These are phyloP conservation scores for Tolypocladium nubicola DNA, from an alignment of 2,329 filamentous ascomycete species.

Conservation along the genomic window DNA sequence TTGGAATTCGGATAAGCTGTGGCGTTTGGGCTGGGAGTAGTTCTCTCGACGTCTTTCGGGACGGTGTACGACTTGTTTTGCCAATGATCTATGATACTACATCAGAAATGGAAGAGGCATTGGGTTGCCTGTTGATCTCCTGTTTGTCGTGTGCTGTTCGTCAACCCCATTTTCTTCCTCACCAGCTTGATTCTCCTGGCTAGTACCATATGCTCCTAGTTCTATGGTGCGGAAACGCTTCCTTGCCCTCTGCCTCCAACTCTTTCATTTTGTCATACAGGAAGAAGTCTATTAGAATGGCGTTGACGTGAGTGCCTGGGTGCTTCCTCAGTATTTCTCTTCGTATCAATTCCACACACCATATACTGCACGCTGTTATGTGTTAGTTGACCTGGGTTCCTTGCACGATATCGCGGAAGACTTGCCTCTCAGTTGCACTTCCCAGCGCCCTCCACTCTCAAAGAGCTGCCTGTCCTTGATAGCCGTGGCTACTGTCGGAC, in stretches of 20 bases:
- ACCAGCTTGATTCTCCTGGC: background rate
- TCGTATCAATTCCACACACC: constrained; percentile 84
- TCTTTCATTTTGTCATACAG: constrained; percentile 92
- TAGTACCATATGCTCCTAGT: constrained; percentile 94
- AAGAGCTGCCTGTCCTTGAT: constrained; percentile 57
- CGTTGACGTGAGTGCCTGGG: constrained; percentile 65
- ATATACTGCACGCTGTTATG: constrained; percentile 70
- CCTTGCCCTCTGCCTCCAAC: constrained; percentile 51
- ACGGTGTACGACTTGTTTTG: background rate
- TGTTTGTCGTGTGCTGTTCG: background rate
- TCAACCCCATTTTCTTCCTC: too few species aligned
- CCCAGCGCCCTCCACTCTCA: constrained; percentile 63
- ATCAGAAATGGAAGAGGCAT: background rate
- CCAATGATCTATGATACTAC: background rate
- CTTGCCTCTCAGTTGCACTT: constrained; percentile 75
- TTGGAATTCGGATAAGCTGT: constrained; percentile 6
- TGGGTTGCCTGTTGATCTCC: background rate
- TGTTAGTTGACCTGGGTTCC: constrained; percentile 1
- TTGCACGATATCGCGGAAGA: background rate
- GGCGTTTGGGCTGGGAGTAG: constrained; percentile 8
- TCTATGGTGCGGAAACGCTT: constrained; percentile 65
- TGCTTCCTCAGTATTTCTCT: constrained; percentile 68
- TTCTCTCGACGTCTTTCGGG: background rate
- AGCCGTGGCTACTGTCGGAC: constrained; percentile 62
- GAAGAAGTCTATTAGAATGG: constrained; percentile 94